Evolutionary conservation across 2,329 filamentous ascomycete genomes (phyloP).

Genomic region (Colletotrichum sp.): DNA sequence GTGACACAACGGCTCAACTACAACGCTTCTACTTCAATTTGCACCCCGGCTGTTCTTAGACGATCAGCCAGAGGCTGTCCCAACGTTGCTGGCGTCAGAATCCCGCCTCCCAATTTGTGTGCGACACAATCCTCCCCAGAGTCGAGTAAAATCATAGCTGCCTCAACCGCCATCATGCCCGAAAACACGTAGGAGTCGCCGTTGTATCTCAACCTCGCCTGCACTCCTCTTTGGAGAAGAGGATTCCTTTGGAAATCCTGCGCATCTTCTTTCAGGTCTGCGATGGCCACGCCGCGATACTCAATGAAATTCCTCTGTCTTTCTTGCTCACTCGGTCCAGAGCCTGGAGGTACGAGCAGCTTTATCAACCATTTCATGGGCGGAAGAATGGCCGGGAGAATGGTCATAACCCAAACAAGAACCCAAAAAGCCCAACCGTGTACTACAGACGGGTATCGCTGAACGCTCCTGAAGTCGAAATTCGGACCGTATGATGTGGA

Average conservation of each 20-base stretch:
- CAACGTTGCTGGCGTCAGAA: not conserved
- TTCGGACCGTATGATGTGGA: not conserved
- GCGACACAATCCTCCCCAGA: not conserved
- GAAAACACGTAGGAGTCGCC: not conserved
- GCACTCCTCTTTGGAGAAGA: not conserved
- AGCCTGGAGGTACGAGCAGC: not conserved
- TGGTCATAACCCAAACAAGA: not conserved
- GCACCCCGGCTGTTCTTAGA: not conserved
- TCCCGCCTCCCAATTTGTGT: not conserved
- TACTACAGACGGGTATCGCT: not conserved
- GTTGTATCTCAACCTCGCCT: not conserved
- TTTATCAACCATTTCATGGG: not conserved
- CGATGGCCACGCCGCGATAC: not conserved
- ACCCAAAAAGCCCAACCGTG: not conserved
- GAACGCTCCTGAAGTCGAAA: not conserved
- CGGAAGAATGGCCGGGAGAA: not conserved
- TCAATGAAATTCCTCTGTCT: not conserved
- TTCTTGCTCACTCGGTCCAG: not conserved
- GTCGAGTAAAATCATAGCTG: not conserved
- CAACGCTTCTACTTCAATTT: not conserved
- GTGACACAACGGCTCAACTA: not conserved
- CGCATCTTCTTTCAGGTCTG: not conserved
- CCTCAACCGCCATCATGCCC: not conserved
- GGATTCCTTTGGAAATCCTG: not conserved
- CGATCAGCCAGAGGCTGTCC: not conserved